Percentiles rank a stretch among this genome's conserved stretches.
Conservation (phyloP, 2,329 filamentous ascomycete species). For the Aspergillus novoparasiticus region DNA sequence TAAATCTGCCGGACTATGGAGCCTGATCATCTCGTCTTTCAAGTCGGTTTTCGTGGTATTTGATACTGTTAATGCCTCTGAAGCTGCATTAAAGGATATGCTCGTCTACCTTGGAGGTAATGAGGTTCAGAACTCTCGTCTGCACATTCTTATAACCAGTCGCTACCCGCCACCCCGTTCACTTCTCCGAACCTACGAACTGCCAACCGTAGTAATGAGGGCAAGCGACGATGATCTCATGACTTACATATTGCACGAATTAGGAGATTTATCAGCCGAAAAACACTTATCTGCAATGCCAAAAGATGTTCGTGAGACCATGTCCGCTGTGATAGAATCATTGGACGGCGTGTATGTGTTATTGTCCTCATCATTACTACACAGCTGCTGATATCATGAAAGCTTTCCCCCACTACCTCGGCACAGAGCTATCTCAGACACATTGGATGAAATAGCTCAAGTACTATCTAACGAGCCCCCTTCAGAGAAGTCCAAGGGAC, state of each 20-base stretch:
- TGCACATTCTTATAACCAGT: not conserved
- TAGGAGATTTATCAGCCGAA: not conserved
- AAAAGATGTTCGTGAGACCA: not conserved
- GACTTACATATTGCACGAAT: not conserved
- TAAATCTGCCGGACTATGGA: not conserved
- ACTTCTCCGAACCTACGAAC: not conserved
- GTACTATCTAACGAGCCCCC: not conserved
- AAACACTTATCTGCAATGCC: fast-evolving
- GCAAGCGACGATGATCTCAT: not conserved
- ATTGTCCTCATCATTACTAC: not conserved
- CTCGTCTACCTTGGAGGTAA: not conserved
- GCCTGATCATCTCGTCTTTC: not conserved
- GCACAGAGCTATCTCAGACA: not conserved
- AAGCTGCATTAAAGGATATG: not conserved
- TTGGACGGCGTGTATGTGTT: not conserved
- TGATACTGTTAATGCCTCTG: not conserved
- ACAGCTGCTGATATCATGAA: not conserved
- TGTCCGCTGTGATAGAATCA: not conserved
- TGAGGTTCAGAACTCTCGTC: fast-evolving
- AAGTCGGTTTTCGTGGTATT: not conserved
- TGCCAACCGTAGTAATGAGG: not conserved
- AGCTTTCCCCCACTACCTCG: not conserved
- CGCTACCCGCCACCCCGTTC: not conserved
- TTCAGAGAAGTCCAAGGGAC: not conserved
- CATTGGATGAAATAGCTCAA: not conserved